Conservation (phyloP, 1,139 yeast species). For the Meyerozyma carpophila region DNA sequence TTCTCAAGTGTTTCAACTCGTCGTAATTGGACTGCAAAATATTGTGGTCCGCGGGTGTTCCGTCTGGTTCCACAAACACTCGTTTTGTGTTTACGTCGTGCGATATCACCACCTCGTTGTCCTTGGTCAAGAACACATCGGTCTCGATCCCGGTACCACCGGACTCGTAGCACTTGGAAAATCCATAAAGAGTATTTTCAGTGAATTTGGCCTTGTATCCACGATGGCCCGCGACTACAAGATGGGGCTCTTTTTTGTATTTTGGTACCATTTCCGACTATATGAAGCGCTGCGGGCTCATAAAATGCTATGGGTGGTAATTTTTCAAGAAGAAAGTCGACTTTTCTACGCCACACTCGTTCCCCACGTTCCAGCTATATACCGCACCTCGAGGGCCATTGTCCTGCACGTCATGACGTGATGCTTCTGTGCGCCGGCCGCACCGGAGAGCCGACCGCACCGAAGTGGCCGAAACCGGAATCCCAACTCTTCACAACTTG, state of each 20-base stretch:
- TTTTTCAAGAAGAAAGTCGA: too few relatives aligned
- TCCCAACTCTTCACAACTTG: too few relatives aligned
- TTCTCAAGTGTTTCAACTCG: slow-evolving; percentile 45
- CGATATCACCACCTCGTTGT: slow-evolving; percentile 67
- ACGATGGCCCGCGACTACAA: slow-evolving; percentile 37
- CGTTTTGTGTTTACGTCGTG: slow-evolving; percentile 65
- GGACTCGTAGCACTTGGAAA: slow-evolving; percentile 60
- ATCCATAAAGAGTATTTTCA: slow-evolving; percentile 76
- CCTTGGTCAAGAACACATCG: slow-evolving; percentile 75
- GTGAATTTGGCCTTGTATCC: slow-evolving; percentile 60
- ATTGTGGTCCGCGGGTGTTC: slow-evolving; percentile 32
- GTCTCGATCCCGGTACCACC: slow-evolving; percentile 78
- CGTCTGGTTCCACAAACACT: slow-evolving; percentile 49
- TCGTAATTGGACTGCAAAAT: slow-evolving; percentile 37
- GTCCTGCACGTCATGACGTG: background rate
- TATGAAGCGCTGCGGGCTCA: too few relatives aligned
- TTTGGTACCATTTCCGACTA: too few relatives aligned
- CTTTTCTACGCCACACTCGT: background rate
- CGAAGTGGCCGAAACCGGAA: too few relatives aligned
- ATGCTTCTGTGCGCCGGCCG: too few relatives aligned
- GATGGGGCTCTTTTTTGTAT: background rate
- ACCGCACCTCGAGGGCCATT: too few relatives aligned
- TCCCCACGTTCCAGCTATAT: background rate
- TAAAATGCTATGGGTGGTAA: too few relatives aligned
- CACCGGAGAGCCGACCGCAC: too few relatives aligned